Evolutionary conservation across 176 grass and related monocot species (phyloP), one percentile per base, ranked within the genome.

Genomic region (Zea luxurians): DNA sequence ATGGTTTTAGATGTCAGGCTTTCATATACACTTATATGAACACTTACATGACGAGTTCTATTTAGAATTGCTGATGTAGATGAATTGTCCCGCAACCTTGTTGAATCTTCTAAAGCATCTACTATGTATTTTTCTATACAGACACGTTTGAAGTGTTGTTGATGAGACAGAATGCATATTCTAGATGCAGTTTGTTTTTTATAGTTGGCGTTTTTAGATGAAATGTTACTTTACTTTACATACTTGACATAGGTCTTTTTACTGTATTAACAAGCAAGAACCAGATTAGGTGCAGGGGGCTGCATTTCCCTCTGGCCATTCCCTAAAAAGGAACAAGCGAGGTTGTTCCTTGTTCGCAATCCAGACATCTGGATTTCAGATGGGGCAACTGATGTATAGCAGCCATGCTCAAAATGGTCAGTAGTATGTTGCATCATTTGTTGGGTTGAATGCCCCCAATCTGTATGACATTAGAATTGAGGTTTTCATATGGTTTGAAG

Each of bases 261-360:
- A 60, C 57, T 60, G 57, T 21, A 75, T 35, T 34, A 18, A 58
- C 20, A 75, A 75, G 18, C 55, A 75, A 46, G 6, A 46, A 13
- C 18, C 55, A 45, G 6, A 37, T 72, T 16, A 37, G 0, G 34
- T 70, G 52, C 5, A 27, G 17, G 18, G 34, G 1, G 27, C 1
- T 53, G 48, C 6, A 17, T 44, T 61, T 46, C 40, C 48, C 21
- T 52, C 27, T 35, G 12, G 34, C 52, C 27, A 71, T 52, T 52
- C 27, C 69, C 47, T 53, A 10, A 16, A 37, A 53, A 72, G 5
- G 21, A 27, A 17, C 2, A 8, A 53, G 1, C 3, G 0, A 4
- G 27, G 4, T 72, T 72, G 37, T 53, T 38, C 47, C 2, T 72
- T 72, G 37, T 53, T 38, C 47, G 2, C 1, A 37, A 16, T 47